Evolutionary conservation across 768 basidiomycete genomes (phyloP).

Genomic region (Leccinum obscurum): DNA sequence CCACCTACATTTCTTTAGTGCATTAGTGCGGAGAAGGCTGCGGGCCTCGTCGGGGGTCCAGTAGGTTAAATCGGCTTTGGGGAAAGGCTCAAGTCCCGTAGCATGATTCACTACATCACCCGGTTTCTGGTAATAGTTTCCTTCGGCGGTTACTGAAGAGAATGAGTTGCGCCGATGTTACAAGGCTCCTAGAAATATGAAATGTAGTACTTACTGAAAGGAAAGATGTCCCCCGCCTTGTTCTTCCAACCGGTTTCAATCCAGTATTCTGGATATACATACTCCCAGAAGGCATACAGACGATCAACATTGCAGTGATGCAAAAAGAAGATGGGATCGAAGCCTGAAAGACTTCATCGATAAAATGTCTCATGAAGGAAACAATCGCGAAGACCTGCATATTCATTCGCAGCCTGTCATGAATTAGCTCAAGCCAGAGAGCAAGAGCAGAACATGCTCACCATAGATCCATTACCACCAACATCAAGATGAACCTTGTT

Average conservation of each 20-base stretch:
- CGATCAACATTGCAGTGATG: conserved; percentile 23
- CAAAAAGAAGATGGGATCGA: conserved; percentile 21
- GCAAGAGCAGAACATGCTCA: neutral
- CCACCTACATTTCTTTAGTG: conserved; percentile 9
- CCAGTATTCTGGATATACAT: conserved; percentile 22
- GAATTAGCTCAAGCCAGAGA: neutral
- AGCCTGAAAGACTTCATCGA: conserved; percentile 3
- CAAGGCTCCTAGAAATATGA: too few species aligned
- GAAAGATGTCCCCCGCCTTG: neutral
- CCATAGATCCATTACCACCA: conserved; percentile 20
- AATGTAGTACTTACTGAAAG: conserved; percentile 10
- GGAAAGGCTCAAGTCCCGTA: conserved; percentile 19
- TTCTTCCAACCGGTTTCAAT: conserved; percentile 14
- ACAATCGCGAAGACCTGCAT: conserved; percentile 13
- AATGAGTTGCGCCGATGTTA: neutral
- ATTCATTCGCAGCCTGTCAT: conserved; percentile 16
- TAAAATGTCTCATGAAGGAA: neutral
- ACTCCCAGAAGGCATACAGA: conserved; percentile 24
- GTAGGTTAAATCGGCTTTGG: neutral
- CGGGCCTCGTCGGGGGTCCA: conserved; percentile 19
- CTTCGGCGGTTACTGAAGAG: neutral
- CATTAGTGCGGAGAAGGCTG: neutral
- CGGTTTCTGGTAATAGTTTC: conserved; percentile 2
- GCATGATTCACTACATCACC: neutral
- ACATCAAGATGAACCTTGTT: conserved; percentile 20